Conservation (phyloP, 208 protist genomes). For the Polymyxa betae region DNA sequence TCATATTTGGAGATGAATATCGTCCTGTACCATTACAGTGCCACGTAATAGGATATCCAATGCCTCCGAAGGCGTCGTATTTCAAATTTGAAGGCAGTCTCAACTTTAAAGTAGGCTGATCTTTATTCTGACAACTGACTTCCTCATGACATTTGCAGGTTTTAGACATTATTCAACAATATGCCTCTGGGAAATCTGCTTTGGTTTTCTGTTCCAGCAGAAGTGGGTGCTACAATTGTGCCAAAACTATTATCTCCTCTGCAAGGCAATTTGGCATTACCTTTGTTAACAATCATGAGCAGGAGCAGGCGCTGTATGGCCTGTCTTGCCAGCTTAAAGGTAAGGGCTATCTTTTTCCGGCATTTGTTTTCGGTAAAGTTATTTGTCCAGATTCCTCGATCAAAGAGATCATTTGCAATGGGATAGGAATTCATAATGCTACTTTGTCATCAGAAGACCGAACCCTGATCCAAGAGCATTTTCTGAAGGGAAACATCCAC, state of each 20-base stretch:
- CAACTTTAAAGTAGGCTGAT: neutral
- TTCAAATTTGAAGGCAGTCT: neutral
- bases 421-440: neutral
- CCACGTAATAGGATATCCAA: neutral
- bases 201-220: slow-evolving; percentile 44
- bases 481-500: neutral
- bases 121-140: neutral
- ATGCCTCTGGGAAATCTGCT: neutral
- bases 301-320: neutral
- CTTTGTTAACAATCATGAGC: neutral
- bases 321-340: neutral
- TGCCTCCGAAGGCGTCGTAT: neutral
- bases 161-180: slow-evolving; percentile 36
- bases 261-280: neutral
- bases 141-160: neutral
- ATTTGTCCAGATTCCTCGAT: neutral
- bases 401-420: neutral
- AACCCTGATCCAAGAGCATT: neutral
- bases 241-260: neutral
- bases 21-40: slow-evolving; percentile 11
- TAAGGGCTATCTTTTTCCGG: neutral
- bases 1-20: slow-evolving; percentile 25
- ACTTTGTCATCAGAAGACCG: neutral
- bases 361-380: neutral
- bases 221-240: neutral